These are phyloP conservation scores for Exophiala alcalophila DNA, from an alignment of 2,329 filamentous ascomycete genomes.

Conservation along the genomic window DNA sequence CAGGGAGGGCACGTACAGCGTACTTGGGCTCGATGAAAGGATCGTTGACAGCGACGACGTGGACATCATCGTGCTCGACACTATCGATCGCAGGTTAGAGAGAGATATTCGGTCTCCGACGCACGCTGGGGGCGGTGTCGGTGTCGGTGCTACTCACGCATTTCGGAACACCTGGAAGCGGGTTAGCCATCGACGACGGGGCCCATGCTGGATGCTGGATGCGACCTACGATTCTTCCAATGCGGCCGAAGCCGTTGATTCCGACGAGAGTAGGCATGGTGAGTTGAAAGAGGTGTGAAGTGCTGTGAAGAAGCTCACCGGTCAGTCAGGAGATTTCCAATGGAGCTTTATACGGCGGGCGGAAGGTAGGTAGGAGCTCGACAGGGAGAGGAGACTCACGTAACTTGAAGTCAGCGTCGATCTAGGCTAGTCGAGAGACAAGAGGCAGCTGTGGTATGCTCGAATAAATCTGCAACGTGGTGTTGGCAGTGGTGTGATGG, in stretches of 20 bases:
- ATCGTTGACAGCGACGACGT: conserved; percentile 97
- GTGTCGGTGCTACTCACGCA: conserved; percentile 68
- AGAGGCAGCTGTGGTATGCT: too few species aligned
- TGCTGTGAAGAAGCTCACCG: conserved; percentile 9
- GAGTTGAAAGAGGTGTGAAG: conserved; percentile 28
- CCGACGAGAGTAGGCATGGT: conserved; percentile 71
- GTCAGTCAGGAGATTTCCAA: conserved; percentile 12
- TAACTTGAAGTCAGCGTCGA: conserved; percentile 6
- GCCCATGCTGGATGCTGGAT: conserved; percentile 7
- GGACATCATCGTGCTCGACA: conserved; percentile 81
- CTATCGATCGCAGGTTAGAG: conserved; percentile 38
- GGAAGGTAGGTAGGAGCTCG: not conserved
- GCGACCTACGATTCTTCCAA: conserved; percentile 76
- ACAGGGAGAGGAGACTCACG: conserved; percentile 10
- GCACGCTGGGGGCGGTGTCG: conserved; percentile 11
- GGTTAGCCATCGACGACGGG: conserved; percentile 30
- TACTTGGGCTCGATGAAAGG: conserved; percentile 98
- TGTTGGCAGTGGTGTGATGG: conserved; percentile 26
- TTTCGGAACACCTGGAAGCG: conserved; percentile 78
- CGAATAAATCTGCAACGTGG: conserved; percentile 3
- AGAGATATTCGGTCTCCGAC: conserved; percentile 28
- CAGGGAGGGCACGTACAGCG: conserved; percentile 67
- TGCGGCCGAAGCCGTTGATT: conserved; percentile 99
- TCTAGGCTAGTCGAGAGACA: conserved; percentile 9
- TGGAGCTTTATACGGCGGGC: conserved; percentile 12